Base-by-base conservation (phyloP, 768 basidiomycete species). In the Phylloporus rhodoxanthus region DNA sequence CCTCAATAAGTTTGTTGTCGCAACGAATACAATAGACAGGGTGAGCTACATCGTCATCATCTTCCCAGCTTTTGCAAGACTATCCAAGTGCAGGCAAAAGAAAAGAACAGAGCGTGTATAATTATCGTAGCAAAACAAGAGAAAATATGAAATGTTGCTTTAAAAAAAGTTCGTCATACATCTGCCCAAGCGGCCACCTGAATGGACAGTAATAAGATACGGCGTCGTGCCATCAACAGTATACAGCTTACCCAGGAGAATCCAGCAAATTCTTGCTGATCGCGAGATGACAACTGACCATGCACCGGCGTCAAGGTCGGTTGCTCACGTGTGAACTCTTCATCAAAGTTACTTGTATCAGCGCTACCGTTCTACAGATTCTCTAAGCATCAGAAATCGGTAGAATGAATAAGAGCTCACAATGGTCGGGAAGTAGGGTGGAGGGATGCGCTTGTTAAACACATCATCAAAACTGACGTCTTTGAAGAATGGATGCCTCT, bases 221-320 rank as follows among this genome's bases (percentile, higher is more conserved):
- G 9, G 0, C 1, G 9, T 9, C 0, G 21, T 41, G 4, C 25
- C 17, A 30, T 36, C n/a, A 8, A 33, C 21, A 9, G 5, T 14
- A 15, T 21, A 8, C 13, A 13, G 51, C 66, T 50, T 48, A 89
- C 90, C 91, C 94, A 97, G 53, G 92, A 95, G 76, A 97, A 97
- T 15, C 93, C 93, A 57, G 90, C 85, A 73, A 99, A 99, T 68
- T 97, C 95, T 47, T 84, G 79, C 70, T 99, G 96, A 62, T 98
- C 92, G 43, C 84, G 84, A 23, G 86, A 62, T 17, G 91, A 91
- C 52, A 99, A 68, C 55, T 95, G 92, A 14, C 90, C 91, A 61
- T 98, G 94, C 33, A 99, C 96, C 14, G 96, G 96, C 3, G 96
- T 99, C 58, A 99, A 72, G 2, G 94, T 98, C 13, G 96, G 96